Conservation (phyloP, 257 asterid genomes). For the Primulina huaijiensis region DNA sequence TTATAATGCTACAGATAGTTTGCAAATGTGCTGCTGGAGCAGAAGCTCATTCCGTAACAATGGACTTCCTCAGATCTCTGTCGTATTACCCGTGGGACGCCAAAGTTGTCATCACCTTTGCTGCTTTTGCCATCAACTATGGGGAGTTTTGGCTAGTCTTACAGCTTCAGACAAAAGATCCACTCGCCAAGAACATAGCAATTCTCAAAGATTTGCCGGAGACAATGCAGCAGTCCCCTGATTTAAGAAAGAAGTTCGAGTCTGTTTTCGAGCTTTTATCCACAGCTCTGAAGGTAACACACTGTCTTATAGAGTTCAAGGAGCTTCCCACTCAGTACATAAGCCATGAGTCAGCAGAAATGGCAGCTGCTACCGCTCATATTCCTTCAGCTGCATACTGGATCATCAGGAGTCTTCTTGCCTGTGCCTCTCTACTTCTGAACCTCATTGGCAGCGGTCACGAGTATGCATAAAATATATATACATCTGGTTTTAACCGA, state of each 20-base stretch:
- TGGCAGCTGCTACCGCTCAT: slow-evolving; percentile 36
- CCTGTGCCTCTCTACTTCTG: slow-evolving; percentile 53
- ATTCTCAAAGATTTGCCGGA: slow-evolving; percentile 50
- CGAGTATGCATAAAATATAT: slow-evolving; percentile 41
- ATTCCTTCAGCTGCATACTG: slow-evolving; percentile 68
- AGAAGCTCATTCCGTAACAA: slow-evolving; percentile 44
- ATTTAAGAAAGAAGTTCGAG: slow-evolving; percentile 39
- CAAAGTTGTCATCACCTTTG: slow-evolving; percentile 46
- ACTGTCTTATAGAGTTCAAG: slow-evolving; percentile 39
- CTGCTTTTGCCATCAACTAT: slow-evolving; percentile 55
- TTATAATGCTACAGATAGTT: slow-evolving; percentile 38
- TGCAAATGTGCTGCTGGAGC: slow-evolving; percentile 44
- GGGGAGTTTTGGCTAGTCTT: slow-evolving; percentile 72
- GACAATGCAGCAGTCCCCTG: slow-evolving; percentile 26
- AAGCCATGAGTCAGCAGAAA: slow-evolving; percentile 34
- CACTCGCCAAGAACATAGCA: slow-evolving; percentile 51
- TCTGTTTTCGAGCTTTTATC: slow-evolving; percentile 34
- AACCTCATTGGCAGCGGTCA: slow-evolving; percentile 69
- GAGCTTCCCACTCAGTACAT: slow-evolving; percentile 47
- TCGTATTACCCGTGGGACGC: slow-evolving; percentile 59
- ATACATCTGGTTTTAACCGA: not conserved
- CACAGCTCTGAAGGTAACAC: slow-evolving; percentile 36
- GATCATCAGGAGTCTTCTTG: slow-evolving; percentile 62
- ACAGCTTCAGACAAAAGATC: slow-evolving; percentile 37
- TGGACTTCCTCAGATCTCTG: slow-evolving; percentile 45